These are phyloP conservation scores for Claviceps monticola DNA, from an alignment of 2,329 filamentous ascomycete species.

Conservation along the genomic window DNA sequence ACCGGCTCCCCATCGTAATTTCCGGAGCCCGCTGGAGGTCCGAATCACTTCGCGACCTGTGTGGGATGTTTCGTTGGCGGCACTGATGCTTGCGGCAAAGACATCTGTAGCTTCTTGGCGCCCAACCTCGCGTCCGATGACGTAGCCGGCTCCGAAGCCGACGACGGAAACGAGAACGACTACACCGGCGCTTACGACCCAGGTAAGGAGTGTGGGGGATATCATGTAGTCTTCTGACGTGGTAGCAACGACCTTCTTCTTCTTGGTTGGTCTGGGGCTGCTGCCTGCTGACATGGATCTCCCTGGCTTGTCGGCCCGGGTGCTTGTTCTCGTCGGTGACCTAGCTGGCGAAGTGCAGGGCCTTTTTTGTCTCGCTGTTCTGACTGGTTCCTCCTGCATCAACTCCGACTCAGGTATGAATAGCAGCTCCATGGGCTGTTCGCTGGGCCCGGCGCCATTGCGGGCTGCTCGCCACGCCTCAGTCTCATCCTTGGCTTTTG, in stretches of 20 bases:
- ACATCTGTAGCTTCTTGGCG: constrained; percentile 45
- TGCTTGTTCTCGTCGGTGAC: constrained; percentile 14
- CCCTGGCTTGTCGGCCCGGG: constrained; percentile 32
- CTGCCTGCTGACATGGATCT: constrained; percentile 28
- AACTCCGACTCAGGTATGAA: constrained; percentile 49
- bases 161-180: constrained; percentile 55
- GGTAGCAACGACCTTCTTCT: constrained; percentile 39
- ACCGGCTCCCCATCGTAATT: constrained; percentile 41
- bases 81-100: constrained; percentile 27
- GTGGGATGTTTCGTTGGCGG: constrained; percentile 31
- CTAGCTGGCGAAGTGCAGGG: constrained; percentile 14
- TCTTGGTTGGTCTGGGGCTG: constrained; percentile 37
- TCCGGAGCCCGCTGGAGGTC: constrained; percentile 36
- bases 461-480: constrained; percentile 21
- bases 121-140: constrained; percentile 53
- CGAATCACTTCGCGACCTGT: constrained; percentile 41
- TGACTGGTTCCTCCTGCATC: constrained; percentile 21
- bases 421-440: constrained; percentile 43
- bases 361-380: constrained; percentile 13
- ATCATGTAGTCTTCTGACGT: constrained; percentile 28
- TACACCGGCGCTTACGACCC: constrained; percentile 53
- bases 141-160: constrained; percentile 55
- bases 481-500: constrained; percentile 45
- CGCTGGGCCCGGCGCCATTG: constrained; percentile 29
- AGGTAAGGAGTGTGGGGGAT: constrained; percentile 47